Evolutionary conservation across 768 basidiomycete species (phyloP).

Genomic region (Lactifluus hygrophoroides): DNA sequence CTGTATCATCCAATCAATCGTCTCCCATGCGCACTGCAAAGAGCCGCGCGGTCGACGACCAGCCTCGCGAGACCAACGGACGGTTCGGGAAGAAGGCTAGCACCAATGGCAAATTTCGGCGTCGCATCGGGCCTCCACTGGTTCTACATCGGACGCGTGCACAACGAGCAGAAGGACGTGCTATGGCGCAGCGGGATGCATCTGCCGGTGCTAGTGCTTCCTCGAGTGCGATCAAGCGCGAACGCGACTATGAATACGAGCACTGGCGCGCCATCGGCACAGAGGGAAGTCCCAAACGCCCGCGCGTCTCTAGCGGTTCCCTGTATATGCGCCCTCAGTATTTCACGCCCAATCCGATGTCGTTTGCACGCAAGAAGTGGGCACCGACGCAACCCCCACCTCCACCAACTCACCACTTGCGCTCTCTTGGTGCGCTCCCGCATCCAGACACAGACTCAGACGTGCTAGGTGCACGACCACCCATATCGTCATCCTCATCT

Average conservation of each 20-base stretch:
- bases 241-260: constrained; percentile 10
- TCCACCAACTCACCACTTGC: constrained; percentile 11
- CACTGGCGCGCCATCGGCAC: background rate
- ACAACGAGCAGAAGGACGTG: constrained; percentile 19
- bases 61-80: constrained; percentile 57
- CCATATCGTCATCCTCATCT: background rate
- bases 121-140: background rate
- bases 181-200: constrained; percentile 17
- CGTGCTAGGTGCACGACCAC: background rate
- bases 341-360: constrained; percentile 27
- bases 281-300: background rate
- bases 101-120: constrained; percentile 38
- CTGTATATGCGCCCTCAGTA: constrained; percentile 14
- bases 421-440: constrained; percentile 1
- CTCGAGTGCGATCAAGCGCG: constrained; percentile 12
- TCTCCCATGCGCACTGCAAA: constrained; percentile 29
- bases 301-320: constrained; percentile 4
- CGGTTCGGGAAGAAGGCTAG: constrained; percentile 57
- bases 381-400: constrained; percentile 17
- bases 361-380: constrained; percentile 30
- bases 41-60: constrained; percentile 38
- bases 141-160: constrained; percentile 12
- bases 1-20: constrained; percentile 2
- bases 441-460: background rate
- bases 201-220: background rate